Evolutionary conservation across 495 filamentous ascomycete genomes (phyloP).

Genomic region (Entonaema liquescens): DNA sequence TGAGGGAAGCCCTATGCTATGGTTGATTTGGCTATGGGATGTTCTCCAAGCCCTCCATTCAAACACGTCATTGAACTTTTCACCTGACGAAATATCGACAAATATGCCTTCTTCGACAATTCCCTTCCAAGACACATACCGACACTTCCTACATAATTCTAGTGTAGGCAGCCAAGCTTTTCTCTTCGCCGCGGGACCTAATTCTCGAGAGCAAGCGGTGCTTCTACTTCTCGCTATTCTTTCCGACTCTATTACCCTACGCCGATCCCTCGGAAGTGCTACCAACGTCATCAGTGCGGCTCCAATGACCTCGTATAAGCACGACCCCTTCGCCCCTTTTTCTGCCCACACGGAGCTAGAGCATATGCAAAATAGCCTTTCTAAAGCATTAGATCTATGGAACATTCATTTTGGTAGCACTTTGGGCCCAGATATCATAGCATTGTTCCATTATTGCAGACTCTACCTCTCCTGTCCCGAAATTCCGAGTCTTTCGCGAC

Average conservation of each 20-base stretch:
- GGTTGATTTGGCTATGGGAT: neutral
- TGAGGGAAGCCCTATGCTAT: neutral
- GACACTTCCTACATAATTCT: neutral
- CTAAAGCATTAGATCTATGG: neutral
- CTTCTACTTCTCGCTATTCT: neutral
- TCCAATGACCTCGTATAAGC: neutral
- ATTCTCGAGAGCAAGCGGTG: neutral
- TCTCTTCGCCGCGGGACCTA: neutral
- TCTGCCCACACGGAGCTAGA: neutral
- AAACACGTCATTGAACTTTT: neutral
- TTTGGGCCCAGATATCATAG: neutral
- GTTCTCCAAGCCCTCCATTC: neutral
- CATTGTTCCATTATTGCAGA: neutral
- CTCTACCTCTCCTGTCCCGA: neutral
- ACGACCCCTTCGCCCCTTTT: neutral
- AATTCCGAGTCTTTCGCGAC: neutral
- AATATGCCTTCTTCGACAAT: neutral
- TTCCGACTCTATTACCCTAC: neutral
- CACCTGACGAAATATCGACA: neutral
- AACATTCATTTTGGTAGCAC: neutral
- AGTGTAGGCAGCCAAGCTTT: neutral
- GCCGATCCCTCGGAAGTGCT: neutral
- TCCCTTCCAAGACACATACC: neutral
- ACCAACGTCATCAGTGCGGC: neutral
- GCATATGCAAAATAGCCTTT: neutral